A percentile compares a stretch with the other conserved stretches of the same genome.
Conservation (phyloP, 164 flowering plant species). For the Vitis amurensis region DNA sequence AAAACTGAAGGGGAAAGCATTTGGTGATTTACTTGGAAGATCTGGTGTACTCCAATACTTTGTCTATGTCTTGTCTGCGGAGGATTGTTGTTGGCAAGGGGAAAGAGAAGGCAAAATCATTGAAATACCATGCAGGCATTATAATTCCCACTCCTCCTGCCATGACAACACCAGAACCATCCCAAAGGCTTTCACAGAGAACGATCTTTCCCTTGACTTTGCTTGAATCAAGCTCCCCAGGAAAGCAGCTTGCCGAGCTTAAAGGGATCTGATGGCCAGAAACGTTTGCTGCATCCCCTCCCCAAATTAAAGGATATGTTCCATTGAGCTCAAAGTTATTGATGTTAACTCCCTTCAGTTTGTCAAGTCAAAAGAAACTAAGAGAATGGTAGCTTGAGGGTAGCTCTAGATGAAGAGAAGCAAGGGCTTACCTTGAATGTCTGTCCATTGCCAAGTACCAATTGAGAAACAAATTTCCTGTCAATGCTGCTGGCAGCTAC, state of each 20-base stretch:
- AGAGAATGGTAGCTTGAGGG: neutral
- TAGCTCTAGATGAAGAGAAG: neutral
- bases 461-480: constrained; percentile 10
- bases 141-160: neutral
- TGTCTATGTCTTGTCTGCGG: constrained; percentile 3
- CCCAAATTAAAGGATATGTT: constrained; percentile 19
- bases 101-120: constrained; percentile 5
- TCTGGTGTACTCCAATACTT: constrained; percentile 16
- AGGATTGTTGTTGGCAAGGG: constrained; percentile 13
- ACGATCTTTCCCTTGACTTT: neutral
- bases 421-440: neutral
- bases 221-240: constrained; percentile 7
- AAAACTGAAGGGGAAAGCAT: neutral
- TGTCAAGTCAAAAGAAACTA: too few species aligned
- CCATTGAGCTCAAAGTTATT: constrained; percentile 17
- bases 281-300: constrained; percentile 15
- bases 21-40: constrained; percentile 6
- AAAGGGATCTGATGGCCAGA: neutral
- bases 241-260: neutral
- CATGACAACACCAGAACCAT: neutral
- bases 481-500: constrained; percentile 25
- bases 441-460: constrained; percentile 19
- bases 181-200: too few species aligned
- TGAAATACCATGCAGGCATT: constrained; percentile 3
- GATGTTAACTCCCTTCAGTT: neutral